Evolutionary conservation across 1,139 yeast species (phyloP), one percentile per base, ranked within the genome.

Genomic region (Nakaseomyces bracarensis): DNA sequence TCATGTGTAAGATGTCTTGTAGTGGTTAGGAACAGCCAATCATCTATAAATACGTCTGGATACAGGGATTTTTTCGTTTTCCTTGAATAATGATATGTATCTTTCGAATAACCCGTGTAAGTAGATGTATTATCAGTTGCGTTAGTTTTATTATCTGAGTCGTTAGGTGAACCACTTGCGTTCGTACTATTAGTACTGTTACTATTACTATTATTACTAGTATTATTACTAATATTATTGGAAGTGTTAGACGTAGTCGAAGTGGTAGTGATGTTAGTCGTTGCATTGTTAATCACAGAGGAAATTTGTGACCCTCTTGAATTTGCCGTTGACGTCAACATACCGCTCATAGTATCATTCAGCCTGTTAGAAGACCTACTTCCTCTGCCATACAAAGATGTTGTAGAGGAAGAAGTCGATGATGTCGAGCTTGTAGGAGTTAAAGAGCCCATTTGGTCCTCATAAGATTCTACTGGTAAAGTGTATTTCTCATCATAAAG

Each of bases 401-500:
- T 33, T 8, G 26, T 13, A 7, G 27, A 33, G 4, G 36, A 33
- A 10, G 36, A 33, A 4, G 7, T 18, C n/a, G 35, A n/a, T 13
- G 26, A 16, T 4, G 34, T 10, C 22, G n/a, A n/a, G n/a, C n/a
- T n/a, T n/a, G n/a, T n/a, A n/a, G n/a, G n/a, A n/a, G n/a, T n/a
- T n/a, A n/a, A n/a, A n/a, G n/a, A n/a, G n/a, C n/a, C n/a, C n/a
- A n/a, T n/a, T n/a, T n/a, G n/a, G n/a, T n/a, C n/a, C n/a, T n/a
- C n/a, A n/a, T n/a, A n/a, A n/a, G n/a, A n/a, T n/a, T n/a, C n/a
- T n/a, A n/a, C n/a, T n/a, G 39, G 18, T 14, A 41, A 30, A 26
- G 19, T 15, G 20, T 55, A 52, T 36, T 52, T 51, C 40, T 57
- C 57, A 36, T 74, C 77, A 50, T 74, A 79, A 29, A 79, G 60